Evolutionary conservation across 768 basidiomycete species (phyloP).

Genomic region (Pleurotus tuoliensis): DNA sequence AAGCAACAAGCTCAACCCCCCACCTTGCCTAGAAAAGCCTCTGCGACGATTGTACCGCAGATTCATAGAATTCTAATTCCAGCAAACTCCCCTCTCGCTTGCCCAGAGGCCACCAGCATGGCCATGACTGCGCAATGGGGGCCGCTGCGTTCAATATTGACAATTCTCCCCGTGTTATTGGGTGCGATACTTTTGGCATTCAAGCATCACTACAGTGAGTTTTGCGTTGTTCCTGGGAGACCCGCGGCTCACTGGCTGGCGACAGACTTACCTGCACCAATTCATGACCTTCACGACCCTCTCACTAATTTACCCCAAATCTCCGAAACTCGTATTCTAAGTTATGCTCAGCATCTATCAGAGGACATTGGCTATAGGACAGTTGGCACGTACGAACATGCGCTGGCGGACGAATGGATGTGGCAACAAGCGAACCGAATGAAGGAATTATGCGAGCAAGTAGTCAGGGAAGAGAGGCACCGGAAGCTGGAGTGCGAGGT

Average conservation of each 20-base stretch:
- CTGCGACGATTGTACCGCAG: no score
- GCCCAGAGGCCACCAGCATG: neutral
- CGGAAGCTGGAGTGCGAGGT: constrained; percentile 85
- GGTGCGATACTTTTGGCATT: constrained; percentile 43
- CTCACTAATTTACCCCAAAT: constrained; percentile 61
- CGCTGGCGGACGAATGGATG: constrained; percentile 82
- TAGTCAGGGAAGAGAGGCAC: constrained; percentile 36
- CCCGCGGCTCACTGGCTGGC: neutral
- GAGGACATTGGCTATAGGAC: constrained; percentile 90
- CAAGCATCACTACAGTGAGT: constrained; percentile 46
- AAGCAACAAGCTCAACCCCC: no score
- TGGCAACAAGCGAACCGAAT: constrained; percentile 59
- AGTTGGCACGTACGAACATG: constrained; percentile 88
- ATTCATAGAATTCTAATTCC: no score
- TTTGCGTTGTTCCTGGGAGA: constrained; percentile 3
- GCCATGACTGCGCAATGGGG: constrained; percentile 43
- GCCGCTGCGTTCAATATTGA: constrained; percentile 52
- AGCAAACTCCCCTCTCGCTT: neutral
- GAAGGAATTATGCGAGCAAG: constrained; percentile 55
- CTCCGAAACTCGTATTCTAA: constrained; percentile 66
- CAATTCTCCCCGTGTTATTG: constrained; percentile 51
- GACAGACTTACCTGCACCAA: constrained; percentile 55
- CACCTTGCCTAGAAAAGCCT: no score
- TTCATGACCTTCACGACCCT: constrained; percentile 56
- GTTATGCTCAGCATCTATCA: constrained; percentile 62